Percentiles rank a stretch among this genome's conserved stretches.
phyloP scores from a whole-genome alignment of 352 stramenopile species.

The Plasmopara muralis region DNA sequence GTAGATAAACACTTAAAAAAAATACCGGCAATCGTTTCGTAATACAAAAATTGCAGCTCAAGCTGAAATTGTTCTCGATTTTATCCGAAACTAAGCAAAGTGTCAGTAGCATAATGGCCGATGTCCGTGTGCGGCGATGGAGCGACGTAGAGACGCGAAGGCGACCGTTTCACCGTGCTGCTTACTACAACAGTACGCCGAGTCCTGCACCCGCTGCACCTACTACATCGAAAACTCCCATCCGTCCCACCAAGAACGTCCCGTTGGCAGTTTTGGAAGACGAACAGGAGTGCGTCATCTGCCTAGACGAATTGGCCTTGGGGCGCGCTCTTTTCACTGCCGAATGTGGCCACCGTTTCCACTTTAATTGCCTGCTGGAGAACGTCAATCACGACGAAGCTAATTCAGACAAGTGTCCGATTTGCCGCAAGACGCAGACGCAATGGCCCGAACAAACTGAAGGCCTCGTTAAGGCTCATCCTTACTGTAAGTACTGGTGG shows the following conservation, averaged over 20 bases:
- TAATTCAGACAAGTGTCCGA: conserved; percentile 84
- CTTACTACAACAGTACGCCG: conserved; percentile 27
- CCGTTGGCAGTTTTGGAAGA: conserved; percentile 46
- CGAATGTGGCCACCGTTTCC: conserved; percentile 82
- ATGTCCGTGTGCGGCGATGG: conserved; percentile 55
- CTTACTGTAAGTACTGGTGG: conserved; percentile 45
- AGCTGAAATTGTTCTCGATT: neutral
- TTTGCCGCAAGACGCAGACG: conserved; percentile 78
- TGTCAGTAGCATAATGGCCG: conserved; percentile 7
- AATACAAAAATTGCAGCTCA: neutral
- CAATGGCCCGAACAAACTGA: conserved; percentile 83
- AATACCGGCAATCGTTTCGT: too few species aligned
- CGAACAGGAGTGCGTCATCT: conserved; percentile 76
- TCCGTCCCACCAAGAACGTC: conserved; percentile 16
- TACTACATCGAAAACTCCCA: conserved; percentile 8
- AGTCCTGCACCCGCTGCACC: conserved; percentile 21
- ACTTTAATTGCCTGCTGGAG: conserved; percentile 82
- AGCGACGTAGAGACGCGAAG: conserved; percentile 55
- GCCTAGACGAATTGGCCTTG: conserved; percentile 62
- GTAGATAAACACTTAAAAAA: too few species aligned
- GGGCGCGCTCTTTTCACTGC: conserved; percentile 73
- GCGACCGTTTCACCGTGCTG: conserved; percentile 23
- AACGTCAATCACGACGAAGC: conserved; percentile 88
- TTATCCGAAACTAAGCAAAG: neutral
- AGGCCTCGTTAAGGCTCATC: conserved; percentile 79